Evolutionary conservation across 1,139 yeast species (phyloP).

Genomic region (Kazachstania sp.): DNA sequence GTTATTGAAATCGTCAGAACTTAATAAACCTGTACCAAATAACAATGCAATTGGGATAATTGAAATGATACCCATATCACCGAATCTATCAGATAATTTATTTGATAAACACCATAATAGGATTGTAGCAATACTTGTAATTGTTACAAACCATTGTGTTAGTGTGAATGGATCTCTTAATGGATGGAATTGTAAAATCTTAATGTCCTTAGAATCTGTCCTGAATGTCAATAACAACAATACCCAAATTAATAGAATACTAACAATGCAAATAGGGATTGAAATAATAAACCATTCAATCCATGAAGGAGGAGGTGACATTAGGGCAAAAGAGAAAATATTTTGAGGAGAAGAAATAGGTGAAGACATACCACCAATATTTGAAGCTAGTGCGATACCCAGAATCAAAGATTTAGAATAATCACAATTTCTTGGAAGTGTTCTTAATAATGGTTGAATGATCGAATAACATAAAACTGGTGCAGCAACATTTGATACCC

Average conservation of each 20-base stretch:
- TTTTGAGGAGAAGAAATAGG: slow-evolving; percentile 96
- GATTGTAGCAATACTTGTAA: slow-evolving; percentile 63
- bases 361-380: slow-evolving; percentile 92
- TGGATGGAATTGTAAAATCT: slow-evolving; percentile 51
- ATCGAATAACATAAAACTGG: slow-evolving; percentile 88
- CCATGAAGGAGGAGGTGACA: slow-evolving; percentile 92
- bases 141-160: slow-evolving; percentile 63
- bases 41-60: slow-evolving; percentile 73
- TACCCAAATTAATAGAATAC: slow-evolving; percentile 61
- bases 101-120: slow-evolving; percentile 78
- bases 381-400: slow-evolving; percentile 87
- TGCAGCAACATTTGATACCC: slow-evolving; percentile 95
- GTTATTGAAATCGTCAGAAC: slow-evolving; percentile 81
- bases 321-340: slow-evolving; percentile 76
- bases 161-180: slow-evolving; percentile 56
- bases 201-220: slow-evolving; percentile 43
- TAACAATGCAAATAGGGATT: slow-evolving; percentile 62
- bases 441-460: slow-evolving; percentile 78
- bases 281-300: slow-evolving; percentile 87
- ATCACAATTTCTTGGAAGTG: slow-evolving; percentile 67
- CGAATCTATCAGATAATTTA: slow-evolving; percentile 59
- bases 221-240: slow-evolving; percentile 62
- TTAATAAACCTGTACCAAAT: slow-evolving; percentile 79
- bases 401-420: slow-evolving; percentile 77
- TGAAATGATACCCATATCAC: slow-evolving; percentile 87